Evolutionary conservation across 371 early-diverging fungal genomes (phyloP).

Genomic region (Mortierella sp.): DNA sequence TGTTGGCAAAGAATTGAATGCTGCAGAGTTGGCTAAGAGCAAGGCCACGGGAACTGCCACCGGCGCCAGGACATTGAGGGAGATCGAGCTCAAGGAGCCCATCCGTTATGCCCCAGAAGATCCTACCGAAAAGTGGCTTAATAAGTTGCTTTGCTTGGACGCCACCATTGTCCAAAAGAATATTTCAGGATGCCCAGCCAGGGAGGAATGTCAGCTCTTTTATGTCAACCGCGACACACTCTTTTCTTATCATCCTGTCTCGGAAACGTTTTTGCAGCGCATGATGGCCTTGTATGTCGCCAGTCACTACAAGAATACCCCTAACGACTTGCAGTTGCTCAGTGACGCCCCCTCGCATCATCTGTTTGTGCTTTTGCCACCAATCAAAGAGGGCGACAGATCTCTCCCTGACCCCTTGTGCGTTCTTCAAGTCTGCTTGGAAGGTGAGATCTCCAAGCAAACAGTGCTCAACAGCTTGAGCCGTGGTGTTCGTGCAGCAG

Average conservation of each 20-base stretch:
- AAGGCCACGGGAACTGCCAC: slow-evolving; percentile 60
- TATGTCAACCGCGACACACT: slow-evolving; percentile 97
- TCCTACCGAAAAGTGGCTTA: slow-evolving; percentile 98
- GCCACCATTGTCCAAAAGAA: slow-evolving; percentile 81
- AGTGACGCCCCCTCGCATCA: slow-evolving; percentile 99
- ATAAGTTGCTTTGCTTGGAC: slow-evolving; percentile 95
- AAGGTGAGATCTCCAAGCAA: slow-evolving; percentile 94
- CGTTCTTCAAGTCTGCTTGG: slow-evolving; percentile 94
- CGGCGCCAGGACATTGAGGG: slow-evolving; percentile 86
- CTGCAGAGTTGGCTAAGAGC: slow-evolving; percentile 61
- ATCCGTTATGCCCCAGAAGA: slow-evolving; percentile 96
- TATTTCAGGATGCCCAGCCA: slow-evolving; percentile 92
- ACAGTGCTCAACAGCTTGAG: slow-evolving; percentile 87
- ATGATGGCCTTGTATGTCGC: slow-evolving; percentile 98
- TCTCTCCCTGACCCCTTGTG: slow-evolving; percentile 95
- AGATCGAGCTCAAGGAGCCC: slow-evolving; percentile 94
- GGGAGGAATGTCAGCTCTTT: slow-evolving; percentile 94
- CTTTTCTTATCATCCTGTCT: slow-evolving; percentile 95
- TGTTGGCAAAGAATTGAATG: slow-evolving; percentile 64
- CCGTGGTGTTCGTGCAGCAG: slow-evolving; percentile 89
- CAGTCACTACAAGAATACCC: slow-evolving; percentile 99
- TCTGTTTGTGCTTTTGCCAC: slow-evolving; percentile 96
- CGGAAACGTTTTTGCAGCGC: slow-evolving; percentile 96
- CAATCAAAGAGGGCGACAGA: slow-evolving; percentile 75
- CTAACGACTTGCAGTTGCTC: slow-evolving; percentile 98